A percentile compares a stretch with the other conserved stretches of the same genome.
Conservation (phyloP, 75 land plant species). For the Isoetes taiwanensis region DNA sequence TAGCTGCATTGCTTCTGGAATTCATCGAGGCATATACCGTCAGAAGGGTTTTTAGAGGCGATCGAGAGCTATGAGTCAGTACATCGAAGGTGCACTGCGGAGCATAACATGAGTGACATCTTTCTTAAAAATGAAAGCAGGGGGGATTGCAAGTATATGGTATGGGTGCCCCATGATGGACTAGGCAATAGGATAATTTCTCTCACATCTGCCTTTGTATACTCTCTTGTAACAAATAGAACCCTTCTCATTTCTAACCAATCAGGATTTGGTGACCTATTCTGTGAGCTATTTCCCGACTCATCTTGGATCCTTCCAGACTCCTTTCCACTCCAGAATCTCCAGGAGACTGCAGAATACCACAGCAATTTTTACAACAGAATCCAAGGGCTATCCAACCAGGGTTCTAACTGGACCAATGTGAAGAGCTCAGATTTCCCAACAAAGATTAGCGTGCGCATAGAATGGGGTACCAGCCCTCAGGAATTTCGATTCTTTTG, state of each 20-base stretch:
- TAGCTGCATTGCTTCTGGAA: constrained; percentile 13
- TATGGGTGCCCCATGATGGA: constrained; percentile 5
- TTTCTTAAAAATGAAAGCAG: background rate
- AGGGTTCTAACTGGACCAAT: too few relatives aligned
- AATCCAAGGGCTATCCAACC: too few relatives aligned
- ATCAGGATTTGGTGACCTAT: too few relatives aligned
- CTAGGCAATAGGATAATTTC: constrained; percentile 8
- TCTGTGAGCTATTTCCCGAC: too few relatives aligned
- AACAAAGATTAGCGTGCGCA: too few relatives aligned
- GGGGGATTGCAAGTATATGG: constrained; percentile 1
- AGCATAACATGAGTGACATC: background rate
- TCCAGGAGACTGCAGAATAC: too few relatives aligned
- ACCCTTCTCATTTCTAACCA: background rate
- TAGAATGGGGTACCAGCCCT: too few relatives aligned
- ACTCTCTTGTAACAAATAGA: constrained; percentile 4
- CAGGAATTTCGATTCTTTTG: constrained; percentile 14
- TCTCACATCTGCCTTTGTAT: constrained; percentile 8
- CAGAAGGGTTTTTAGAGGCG: background rate
- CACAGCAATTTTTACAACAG: too few relatives aligned
- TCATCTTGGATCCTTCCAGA: too few relatives aligned
- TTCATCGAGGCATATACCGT: background rate
- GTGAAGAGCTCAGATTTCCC: too few relatives aligned
- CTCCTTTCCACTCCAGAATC: too few relatives aligned
- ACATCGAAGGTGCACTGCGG: constrained; percentile 6
- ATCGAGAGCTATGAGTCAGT: background rate